phyloP scores from a whole-genome alignment of 768 basidiomycete genomes.

The Pisolithus orientalis region DNA sequence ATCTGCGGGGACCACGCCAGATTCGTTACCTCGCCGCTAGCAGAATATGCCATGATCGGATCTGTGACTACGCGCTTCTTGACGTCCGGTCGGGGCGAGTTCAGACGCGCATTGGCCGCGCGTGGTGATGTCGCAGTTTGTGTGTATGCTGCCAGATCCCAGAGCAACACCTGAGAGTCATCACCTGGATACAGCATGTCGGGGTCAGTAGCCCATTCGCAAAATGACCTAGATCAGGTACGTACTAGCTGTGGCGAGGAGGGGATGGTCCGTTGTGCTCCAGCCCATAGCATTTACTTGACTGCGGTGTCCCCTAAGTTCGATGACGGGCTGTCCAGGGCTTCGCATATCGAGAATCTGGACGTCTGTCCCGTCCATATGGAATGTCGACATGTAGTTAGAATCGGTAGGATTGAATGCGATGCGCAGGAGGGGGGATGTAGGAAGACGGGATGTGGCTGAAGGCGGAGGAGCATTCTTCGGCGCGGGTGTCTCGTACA shows the following conservation, averaged over 20 bases:
- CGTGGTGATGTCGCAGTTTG: conserved; percentile 62
- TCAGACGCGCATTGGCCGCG: conserved; percentile 61
- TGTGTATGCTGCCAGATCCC: conserved; percentile 74
- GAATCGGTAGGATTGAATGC: conserved; percentile 89
- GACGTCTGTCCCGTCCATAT: conserved; percentile 84
- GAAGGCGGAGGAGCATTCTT: conserved; percentile 61
- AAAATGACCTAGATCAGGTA: conserved; percentile 1
- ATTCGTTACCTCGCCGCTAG: conserved; percentile 71
- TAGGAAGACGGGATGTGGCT: conserved; percentile 59
- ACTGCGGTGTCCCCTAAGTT: conserved; percentile 76
- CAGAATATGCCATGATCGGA: conserved; percentile 81
- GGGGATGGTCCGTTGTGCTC: conserved; percentile 78
- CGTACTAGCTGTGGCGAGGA: conserved; percentile 84
- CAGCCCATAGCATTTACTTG: conserved; percentile 86
- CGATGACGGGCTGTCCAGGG: conserved; percentile 92
- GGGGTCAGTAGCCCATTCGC: neutral
- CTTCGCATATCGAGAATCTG: conserved; percentile 96
- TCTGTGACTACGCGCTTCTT: conserved; percentile 71
- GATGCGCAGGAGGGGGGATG: conserved; percentile 78
- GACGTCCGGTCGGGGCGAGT: conserved; percentile 75
- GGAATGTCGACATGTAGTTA: conserved; percentile 96
- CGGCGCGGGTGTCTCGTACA: conserved; percentile 88
- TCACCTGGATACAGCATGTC: conserved; percentile 50
- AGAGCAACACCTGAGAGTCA: conserved; percentile 89
- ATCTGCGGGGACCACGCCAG: conserved; percentile 88